Base-by-base conservation (phyloP, 192 early-diverging fungal genomes). In the Pecoramyces ruminantium region DNA sequence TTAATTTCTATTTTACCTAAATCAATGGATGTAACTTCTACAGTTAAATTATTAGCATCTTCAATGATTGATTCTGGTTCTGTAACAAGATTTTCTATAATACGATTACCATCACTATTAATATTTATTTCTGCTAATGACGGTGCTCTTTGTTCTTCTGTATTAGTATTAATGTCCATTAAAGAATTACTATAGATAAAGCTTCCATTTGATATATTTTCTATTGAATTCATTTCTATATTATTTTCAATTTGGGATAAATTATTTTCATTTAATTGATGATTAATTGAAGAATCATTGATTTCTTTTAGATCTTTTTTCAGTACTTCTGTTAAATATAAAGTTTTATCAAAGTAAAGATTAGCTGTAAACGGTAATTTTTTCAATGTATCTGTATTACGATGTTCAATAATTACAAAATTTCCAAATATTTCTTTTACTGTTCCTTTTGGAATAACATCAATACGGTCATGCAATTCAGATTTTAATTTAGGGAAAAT, bases 1-100 rank as follows among this genome's bases (percentile, higher is more conserved):
- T 79, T 78, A 4, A 88, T 79, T 84, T 90, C 87, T 38, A 90
- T 30, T 39, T 86, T 81, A 2, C 88, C 88, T n/a, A 91, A 82
- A 42, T 90, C 88, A 67, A 91, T 86, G 0, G 82, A 9, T 11
- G 83, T 39, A 15, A 87, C 78, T 78, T 89, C 88, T 25, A 90
- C 83, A 11, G 81, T 30, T n/a, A 88, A 83, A 21, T 67, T 25
- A 30, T 67, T 67, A 67, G 4, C 4, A 25, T 21, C 25, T 67
- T 67, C 51, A 0, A n/a, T 6, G 9, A 67, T 9, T 0, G 51
- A n/a, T 11, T 67, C 51, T 25, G 29, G 42, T 15, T 38, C 78
- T 13, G 29, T 25, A 21, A 29, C 30, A 6, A 78, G 1, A n/a
- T 8, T 8, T 77, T 29, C 42, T 1, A 8, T 38, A 3, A 4